Evolutionary conservation across 441 rosid genomes (phyloP).

Genomic region (Manihot esculenta): DNA sequence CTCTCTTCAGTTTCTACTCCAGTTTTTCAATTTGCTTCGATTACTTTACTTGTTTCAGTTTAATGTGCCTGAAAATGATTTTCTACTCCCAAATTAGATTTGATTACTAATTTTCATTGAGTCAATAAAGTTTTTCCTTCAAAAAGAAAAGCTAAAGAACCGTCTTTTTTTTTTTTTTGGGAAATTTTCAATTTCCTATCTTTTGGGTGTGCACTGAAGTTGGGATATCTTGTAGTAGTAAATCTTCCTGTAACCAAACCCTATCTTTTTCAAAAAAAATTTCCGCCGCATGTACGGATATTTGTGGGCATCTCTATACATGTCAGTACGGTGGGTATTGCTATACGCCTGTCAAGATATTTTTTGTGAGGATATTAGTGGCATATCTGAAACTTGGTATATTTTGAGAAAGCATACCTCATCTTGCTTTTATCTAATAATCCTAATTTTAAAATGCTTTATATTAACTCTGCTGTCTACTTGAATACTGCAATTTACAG

Average conservation of each 20-base stretch:
- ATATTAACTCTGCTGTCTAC: neutral
- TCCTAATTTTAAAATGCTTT: neutral
- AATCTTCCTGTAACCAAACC: neutral
- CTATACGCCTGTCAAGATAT: neutral
- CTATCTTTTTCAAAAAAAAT: too few species aligned
- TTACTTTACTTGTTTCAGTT: neutral
- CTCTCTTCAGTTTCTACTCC: neutral
- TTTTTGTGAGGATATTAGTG: neutral
- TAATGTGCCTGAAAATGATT: too few species aligned
- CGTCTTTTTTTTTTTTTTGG: too few species aligned
- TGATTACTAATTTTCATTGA: neutral
- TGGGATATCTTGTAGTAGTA: neutral
- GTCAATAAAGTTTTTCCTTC: too few species aligned
- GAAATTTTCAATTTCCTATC: too few species aligned
- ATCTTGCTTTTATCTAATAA: neutral
- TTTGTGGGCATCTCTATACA: neutral
- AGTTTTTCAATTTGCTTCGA: neutral
- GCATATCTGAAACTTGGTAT: neutral
- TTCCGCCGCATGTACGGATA: neutral
- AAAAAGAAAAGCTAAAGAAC: too few species aligned
- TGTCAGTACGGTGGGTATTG: neutral
- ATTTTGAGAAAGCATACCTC: neutral
- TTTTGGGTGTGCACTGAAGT: too few species aligned
- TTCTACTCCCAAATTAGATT: neutral
- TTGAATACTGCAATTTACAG: neutral